phyloP scores from a whole-genome alignment of 208 protist species.

The Leishmania tarentolae region DNA sequence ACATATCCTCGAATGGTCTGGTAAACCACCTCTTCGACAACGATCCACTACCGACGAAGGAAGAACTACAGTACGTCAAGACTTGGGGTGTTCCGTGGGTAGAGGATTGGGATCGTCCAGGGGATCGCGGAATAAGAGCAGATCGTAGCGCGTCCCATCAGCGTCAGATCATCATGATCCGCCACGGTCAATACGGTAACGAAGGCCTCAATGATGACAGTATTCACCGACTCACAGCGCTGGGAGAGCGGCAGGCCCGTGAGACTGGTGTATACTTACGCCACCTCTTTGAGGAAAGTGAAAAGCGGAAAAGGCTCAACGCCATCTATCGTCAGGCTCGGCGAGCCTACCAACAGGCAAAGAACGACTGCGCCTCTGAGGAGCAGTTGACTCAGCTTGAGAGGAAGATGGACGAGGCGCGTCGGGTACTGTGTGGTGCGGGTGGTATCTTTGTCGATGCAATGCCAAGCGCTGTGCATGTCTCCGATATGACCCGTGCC shows the following conservation, averaged over 20 bases:
- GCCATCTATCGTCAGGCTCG: constrained; percentile 4
- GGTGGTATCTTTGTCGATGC: constrained; percentile 39
- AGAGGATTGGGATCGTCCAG: constrained; percentile 67
- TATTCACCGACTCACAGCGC: constrained; percentile 44
- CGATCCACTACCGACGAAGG: constrained; percentile 27
- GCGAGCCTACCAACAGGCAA: constrained; percentile 17
- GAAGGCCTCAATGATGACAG: constrained; percentile 40
- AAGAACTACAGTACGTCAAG: constrained; percentile 51
- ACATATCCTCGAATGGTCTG: constrained; percentile 35
- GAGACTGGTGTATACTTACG: constrained; percentile 61
- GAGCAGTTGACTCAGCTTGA: constrained; percentile 16
- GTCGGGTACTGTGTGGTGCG: not conserved
- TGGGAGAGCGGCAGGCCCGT: constrained; percentile 65
- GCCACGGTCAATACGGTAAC: constrained; percentile 86
- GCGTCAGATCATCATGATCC: constrained; percentile 78
- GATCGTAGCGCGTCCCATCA: constrained; percentile 20
- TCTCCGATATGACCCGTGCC: constrained; percentile 67
- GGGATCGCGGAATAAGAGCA: constrained; percentile 18
- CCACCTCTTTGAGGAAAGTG: constrained; percentile 27
- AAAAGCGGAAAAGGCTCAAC: constrained; percentile 13
- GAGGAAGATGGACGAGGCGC: constrained; percentile 17
- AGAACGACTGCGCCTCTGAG: constrained; percentile 6
- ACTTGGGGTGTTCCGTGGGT: constrained; percentile 68
- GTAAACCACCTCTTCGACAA: constrained; percentile 32
- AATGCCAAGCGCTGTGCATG: constrained; percentile 42